Percentiles rank a stretch among this genome's conserved stretches.
Conservation (phyloP, 257 asterid species). For the Penstemon barbatus region DNA sequence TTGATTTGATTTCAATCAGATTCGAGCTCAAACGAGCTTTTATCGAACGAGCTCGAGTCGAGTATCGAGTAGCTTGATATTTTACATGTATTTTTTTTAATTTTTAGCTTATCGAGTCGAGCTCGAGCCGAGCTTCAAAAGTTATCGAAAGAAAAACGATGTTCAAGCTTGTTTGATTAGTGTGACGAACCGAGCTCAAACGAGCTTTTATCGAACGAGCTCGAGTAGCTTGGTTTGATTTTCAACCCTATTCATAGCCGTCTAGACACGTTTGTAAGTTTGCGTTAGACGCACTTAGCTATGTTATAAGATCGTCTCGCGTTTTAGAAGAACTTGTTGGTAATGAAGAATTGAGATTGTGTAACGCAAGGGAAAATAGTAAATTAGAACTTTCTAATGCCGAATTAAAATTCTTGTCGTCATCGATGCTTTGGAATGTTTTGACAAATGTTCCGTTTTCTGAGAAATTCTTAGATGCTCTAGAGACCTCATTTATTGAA, state of each 20-base stretch:
- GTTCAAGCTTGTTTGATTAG: too few species aligned
- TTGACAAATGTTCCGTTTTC: background rate
- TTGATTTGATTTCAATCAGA: too few species aligned
- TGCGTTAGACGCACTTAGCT: conserved; percentile 25
- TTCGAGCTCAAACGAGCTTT: too few species aligned
- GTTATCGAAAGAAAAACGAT: too few species aligned
- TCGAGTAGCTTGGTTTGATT: too few species aligned
- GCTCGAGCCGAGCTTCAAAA: too few species aligned
- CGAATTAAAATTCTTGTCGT: background rate
- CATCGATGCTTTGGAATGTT: background rate
- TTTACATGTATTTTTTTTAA: too few species aligned
- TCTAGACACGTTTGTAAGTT: conserved; percentile 29
- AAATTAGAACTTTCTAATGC: conserved; percentile 15
- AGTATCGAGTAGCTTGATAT: too few species aligned
- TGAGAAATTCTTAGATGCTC: background rate
- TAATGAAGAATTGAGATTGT: conserved; percentile 4
- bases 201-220: too few species aligned
- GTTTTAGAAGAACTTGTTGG: background rate
- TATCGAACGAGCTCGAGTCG: too few species aligned
- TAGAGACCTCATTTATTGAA: conserved; percentile 18
- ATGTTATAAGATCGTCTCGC: conserved; percentile 14
- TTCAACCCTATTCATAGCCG: conserved; percentile 22
- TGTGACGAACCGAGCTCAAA: too few species aligned
- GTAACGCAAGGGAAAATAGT: conserved; percentile 18
- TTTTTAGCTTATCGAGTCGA: too few species aligned